Percentiles rank a stretch among this genome's conserved stretches.
phyloP scores from a whole-genome alignment of 1,139 yeast species.

The Pichia sp. region DNA sequence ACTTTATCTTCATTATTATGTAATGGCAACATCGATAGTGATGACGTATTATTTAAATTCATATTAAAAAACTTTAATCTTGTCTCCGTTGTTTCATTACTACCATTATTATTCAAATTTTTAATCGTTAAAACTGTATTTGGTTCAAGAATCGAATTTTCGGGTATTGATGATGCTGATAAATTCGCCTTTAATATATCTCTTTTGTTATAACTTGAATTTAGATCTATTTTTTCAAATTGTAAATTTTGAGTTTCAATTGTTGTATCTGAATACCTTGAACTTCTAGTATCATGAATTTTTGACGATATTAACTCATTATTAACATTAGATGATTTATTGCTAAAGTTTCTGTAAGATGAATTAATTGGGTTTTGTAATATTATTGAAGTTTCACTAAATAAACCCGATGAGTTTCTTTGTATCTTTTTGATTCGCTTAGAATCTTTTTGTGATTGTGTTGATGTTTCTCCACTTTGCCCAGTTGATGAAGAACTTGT shows the following conservation, averaged over 20 bases:
- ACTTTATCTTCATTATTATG: neutral
- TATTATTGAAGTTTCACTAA: constrained; percentile 7
- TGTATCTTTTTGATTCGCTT: constrained; percentile 7
- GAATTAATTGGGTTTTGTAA: neutral
- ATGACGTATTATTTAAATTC: constrained; percentile 8
- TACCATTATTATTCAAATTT: neutral
- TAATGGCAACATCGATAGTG: constrained; percentile 3
- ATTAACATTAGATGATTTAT: no score
- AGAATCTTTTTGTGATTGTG: constrained; percentile 3
- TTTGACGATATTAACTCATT: neutral
- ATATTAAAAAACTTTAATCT: constrained; percentile 3
- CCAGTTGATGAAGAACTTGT: neutral
- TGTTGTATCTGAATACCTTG: constrained; percentile 3
- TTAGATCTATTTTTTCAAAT: neutral
- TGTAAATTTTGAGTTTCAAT: constrained; percentile 1
- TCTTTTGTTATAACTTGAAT: neutral
- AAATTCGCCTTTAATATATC: neutral
- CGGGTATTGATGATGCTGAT: neutral
- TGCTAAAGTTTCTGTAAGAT: no score
- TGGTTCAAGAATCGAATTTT: neutral
- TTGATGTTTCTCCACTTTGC: constrained; percentile 2
- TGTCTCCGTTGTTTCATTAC: neutral
- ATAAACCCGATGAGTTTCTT: constrained; percentile 11
- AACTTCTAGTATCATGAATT: neutral
- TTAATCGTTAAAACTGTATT: neutral